Evolutionary conservation across 2,329 filamentous ascomycete species (phyloP), one percentile per base, ranked within the genome.

Genomic region (Chaetothyriales sp.): DNA sequence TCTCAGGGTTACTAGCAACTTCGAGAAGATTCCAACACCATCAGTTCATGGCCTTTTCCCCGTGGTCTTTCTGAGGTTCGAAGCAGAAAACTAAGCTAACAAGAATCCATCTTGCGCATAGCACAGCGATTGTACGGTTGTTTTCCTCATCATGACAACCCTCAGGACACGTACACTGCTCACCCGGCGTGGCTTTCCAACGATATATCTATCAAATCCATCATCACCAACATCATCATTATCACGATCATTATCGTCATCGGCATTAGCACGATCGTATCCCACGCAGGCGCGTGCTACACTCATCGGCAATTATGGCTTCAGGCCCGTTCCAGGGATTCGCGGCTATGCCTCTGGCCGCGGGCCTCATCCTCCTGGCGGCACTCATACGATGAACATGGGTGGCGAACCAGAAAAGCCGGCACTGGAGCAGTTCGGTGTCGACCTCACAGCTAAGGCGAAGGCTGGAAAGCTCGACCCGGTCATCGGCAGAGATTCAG

Each of bases 361-460:
- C 53, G 43, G 44, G 3, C 86, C 88, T 55, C 86, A 92, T 57
- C 89, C 88, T 1, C 88, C 90, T 0, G 90, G 90, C 48, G 89
- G 89, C 51, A 95, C 88, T 1, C 87, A 95, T 68, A 84, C 84
- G 57, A 96, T 96, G 89, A 81, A 96, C 64, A 69, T 96, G 64
- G 79, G 86, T 50, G 80, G 77, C 51, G 84, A 79, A 59, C 71
- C 72, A 5, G 77, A 95, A 67, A 95, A 95, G 68, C 74, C 89
- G 2, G 89, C 92, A 0, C 70, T 96, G 48, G 90, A 96, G 66
- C 79, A 94, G 66, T 98, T 82, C 62, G 92, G 92, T 52, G 75
- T 95, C 54, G 90, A 98, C 64, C 73, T 98, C 49, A 96, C 92
- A 1, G 84, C 80, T 10, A 79, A 79, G 61, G 92, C 92, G 18